These are phyloP conservation scores for Ophidiomyces ophidiicola DNA, from an alignment of 2,329 filamentous ascomycete species.

Conservation along the genomic window DNA sequence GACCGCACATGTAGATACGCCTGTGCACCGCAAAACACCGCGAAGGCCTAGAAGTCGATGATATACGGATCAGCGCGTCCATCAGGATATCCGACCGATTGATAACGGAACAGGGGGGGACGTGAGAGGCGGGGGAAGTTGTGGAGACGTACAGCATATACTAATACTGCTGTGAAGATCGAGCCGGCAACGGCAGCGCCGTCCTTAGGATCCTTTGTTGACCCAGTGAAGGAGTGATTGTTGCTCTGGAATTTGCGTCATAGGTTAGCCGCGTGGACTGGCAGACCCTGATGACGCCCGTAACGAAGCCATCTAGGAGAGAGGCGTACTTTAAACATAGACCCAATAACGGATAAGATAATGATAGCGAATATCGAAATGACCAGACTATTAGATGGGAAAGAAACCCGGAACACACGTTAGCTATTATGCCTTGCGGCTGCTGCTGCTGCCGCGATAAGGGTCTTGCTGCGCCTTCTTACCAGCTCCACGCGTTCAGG, in stretches of 20 bases:
- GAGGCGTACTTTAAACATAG: slow-evolving; percentile 56
- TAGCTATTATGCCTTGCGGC: slow-evolving; percentile 10
- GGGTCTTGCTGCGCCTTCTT: slow-evolving; percentile 24
- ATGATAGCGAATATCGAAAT: slow-evolving; percentile 53
- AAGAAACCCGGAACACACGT: slow-evolving; percentile 6
- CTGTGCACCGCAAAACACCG: slow-evolving; percentile 83
- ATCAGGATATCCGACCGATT: slow-evolving; percentile 5
- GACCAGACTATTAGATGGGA: slow-evolving; percentile 50
- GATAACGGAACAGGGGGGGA: not conserved
- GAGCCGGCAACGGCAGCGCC: slow-evolving; percentile 68
- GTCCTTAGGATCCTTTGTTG: slow-evolving; percentile 55
- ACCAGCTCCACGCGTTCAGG: slow-evolving; percentile 94
- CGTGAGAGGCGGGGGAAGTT: not conserved
- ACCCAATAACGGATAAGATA: slow-evolving; percentile 53
- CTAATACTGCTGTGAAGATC: slow-evolving; percentile 74
- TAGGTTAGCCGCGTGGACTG: not conserved
- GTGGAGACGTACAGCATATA: slow-evolving; percentile 63
- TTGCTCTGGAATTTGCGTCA: slow-evolving; percentile 37
- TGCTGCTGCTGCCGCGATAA: not conserved
- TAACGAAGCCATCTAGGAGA: not conserved
- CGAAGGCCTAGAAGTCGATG: slow-evolving; percentile 53
- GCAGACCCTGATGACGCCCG: not conserved
- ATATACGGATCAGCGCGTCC: not conserved
- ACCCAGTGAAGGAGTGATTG: slow-evolving; percentile 74
- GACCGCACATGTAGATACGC: slow-evolving; percentile 75